A percentile compares a stretch with the other conserved stretches of the same genome.
These are phyloP conservation scores for Lasiosphaeris hirsuta DNA, from an alignment of 495 filamentous ascomycete genomes.

Conservation along the genomic window DNA sequence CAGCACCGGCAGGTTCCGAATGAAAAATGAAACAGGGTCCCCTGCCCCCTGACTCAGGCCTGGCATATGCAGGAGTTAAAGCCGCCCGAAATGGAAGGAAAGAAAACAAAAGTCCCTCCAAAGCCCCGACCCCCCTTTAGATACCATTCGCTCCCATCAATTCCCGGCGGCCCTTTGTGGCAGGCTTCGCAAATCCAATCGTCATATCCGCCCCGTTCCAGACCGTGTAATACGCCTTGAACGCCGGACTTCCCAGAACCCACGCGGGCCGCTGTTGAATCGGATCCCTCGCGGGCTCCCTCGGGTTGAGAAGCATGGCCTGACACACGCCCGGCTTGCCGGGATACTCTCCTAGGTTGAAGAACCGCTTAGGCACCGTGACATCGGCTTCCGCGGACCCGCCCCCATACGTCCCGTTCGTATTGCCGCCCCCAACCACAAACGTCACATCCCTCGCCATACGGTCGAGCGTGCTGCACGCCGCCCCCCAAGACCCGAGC, in stretches of 20 bases:
- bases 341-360: slow-evolving; percentile 25
- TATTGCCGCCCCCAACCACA: slow-evolving; percentile 17
- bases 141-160: too few relatives aligned
- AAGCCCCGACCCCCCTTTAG: too few relatives aligned
- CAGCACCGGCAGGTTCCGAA: too few relatives aligned
- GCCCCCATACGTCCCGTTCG: not conserved
- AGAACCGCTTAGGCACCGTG: slow-evolving; percentile 13
- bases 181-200: slow-evolving; percentile 19
- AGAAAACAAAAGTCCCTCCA: too few relatives aligned
- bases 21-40: too few relatives aligned
- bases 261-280: slow-evolving; percentile 17
- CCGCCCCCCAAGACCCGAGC: slow-evolving; percentile 22
- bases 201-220: slow-evolving; percentile 19
- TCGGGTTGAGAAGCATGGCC: slow-evolving; percentile 18
- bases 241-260: slow-evolving; percentile 19
- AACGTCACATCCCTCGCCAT: slow-evolving; percentile 11
- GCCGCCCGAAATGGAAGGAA: too few relatives aligned
- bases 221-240: slow-evolving; percentile 27
- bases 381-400: not conserved
- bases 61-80: too few relatives aligned
- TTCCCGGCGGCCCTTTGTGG: too few relatives aligned
- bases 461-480: slow-evolving; percentile 16
- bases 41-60: too few relatives aligned
- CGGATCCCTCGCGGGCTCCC: slow-evolving; percentile 13
- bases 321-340: slow-evolving; percentile 24